Base-by-base conservation (phyloP, 2,329 filamentous ascomycete species). In the Trichophaea hybrida region DNA sequence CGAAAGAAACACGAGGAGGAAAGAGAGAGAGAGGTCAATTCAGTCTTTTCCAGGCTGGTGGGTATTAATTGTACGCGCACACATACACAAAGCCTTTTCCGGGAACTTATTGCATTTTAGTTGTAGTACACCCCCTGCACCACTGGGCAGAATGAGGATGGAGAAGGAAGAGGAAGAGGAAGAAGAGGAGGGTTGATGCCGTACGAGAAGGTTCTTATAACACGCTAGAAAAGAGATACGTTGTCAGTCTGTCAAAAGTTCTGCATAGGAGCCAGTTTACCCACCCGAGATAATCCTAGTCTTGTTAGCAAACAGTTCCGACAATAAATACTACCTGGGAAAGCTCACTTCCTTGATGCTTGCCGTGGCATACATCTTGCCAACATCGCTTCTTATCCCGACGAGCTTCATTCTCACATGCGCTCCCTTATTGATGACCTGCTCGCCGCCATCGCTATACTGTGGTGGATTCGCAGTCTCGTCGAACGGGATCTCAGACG, bases 381-480 rank as follows among this genome's bases (percentile, higher is more conserved):
- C 88, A 55, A 97, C 88, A 72, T 97, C 93, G 65, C 87, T 90
- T 73, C 94, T 82, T 55, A 91, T 86, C 73, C 93, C 93, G 68
- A 96, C 88, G 65, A 98, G 84, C 75, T 96, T 96, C 66, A 97
- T 82, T 51, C 93, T 86, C 64, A 98, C 82, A 68, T 95, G 91
- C 13, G 90, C 94, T 52, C 89, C 88, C 61, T 89, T 88, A 74
- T 97, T 90, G 69, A 98, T 94, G 38, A 89, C 84, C 66, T 90
- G 88, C 66, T 95, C 93, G 64, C 87, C 88, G 69, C 95, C 91
- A 72, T 98, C 91, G 43, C 90, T 95, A 73, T 89, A 98, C 70
- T 94, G 88, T 2, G 91, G 89, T n/a, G 93, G 93, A 40, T 91
- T 95, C 55, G 91, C 90, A 69, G 95, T 95, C 51, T 88, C 86